Evolutionary conservation across 2,329 filamentous ascomycete genomes (phyloP).

Genomic region (Nothopassalora personata): DNA sequence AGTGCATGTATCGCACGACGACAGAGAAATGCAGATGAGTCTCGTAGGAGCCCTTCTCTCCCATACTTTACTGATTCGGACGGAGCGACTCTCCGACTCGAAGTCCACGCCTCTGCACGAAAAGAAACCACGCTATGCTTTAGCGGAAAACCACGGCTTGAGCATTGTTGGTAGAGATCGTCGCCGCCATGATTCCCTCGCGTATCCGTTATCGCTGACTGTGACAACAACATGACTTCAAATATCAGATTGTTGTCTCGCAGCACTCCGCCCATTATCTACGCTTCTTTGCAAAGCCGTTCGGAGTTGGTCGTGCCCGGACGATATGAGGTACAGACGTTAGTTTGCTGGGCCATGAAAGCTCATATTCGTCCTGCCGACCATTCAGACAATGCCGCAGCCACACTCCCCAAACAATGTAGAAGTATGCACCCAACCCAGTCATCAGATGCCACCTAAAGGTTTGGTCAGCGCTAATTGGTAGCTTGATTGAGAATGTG

Average conservation of each 20-base stretch:
- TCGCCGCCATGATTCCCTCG: not conserved
- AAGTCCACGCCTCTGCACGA: not conserved
- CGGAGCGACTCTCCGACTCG: not conserved
- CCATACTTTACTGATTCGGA: not conserved
- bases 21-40: not conserved
- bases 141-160: not conserved
- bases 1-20: not conserved
- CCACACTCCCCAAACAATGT: constrained; percentile 66
- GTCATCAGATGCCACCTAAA: constrained; percentile 75
- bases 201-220: not conserved
- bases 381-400: constrained; percentile 70
- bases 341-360: constrained; percentile 63
- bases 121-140: not conserved
- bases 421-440: constrained; percentile 73
- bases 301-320: constrained; percentile 12
- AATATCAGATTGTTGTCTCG: not conserved
- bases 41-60: no score
- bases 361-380: constrained; percentile 63
- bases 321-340: constrained; percentile 52
- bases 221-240: not conserved
- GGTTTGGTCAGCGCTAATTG: not conserved
- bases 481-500: not conserved
- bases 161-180: not conserved
- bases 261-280: not conserved
- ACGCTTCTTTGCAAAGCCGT: constrained; percentile 15